A percentile compares a stretch with the other conserved stretches of the same genome.
Evolutionary conservation across 164 flowering plant species (phyloP).

Genomic region (Vitis rupestris): DNA sequence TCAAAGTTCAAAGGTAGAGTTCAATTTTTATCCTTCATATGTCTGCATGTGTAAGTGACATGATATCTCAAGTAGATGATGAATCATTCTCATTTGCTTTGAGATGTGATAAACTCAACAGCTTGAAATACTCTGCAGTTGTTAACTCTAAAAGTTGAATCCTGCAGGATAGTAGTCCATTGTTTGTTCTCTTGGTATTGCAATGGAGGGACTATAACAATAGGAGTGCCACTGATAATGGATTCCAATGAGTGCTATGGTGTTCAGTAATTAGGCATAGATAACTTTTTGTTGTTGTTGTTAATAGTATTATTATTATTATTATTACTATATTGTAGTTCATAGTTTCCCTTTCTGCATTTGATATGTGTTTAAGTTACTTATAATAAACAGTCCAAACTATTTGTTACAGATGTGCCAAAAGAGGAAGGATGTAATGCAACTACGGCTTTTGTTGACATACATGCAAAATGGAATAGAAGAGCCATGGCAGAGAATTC

Average conservation of each 20-base stretch:
- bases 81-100: neutral
- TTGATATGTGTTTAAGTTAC: neutral
- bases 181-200: neutral
- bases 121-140: neutral
- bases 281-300: neutral
- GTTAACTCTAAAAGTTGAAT: neutral
- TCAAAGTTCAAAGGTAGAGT: too few relatives aligned
- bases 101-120: neutral
- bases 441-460: slow-evolving; percentile 66
- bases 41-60: neutral
- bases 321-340: too few relatives aligned
- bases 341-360: neutral
- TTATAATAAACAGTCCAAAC: slow-evolving; percentile 5
- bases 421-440: slow-evolving; percentile 54
- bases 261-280: slow-evolving; percentile 2
- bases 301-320: too few relatives aligned
- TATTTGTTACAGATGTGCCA: slow-evolving; percentile 41
- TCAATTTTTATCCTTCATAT: too few relatives aligned
- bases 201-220: neutral
- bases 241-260: neutral
- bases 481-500: slow-evolving; percentile 75
- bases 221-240: neutral
- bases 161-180: neutral
- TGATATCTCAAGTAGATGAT: slow-evolving; percentile 1
- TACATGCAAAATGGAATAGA: slow-evolving; percentile 80